Evolutionary conservation across 2,329 filamentous ascomycete species (phyloP), one percentile per base, ranked within the genome.

Genomic region (Ceratocystis papillata): DNA sequence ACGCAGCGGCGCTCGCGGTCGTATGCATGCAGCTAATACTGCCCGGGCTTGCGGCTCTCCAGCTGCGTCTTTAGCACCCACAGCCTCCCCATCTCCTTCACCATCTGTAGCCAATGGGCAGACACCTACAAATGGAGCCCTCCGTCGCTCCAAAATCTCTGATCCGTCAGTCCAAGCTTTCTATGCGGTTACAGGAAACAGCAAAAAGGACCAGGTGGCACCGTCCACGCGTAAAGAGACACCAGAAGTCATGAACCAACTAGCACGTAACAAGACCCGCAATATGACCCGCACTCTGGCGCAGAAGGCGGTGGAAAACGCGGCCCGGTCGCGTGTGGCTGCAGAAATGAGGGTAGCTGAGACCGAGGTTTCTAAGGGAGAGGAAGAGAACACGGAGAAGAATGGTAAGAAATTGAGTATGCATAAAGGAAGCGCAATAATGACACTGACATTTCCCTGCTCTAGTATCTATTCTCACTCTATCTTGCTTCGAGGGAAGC

Each of bases 181-280:
- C 28, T 59, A 59, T 25, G 55, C 55, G 30, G 55, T 59, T 4
- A 59, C 55, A 8, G 55, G 55, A 4, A 59, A 59, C 55, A 59
- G 55, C 55, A 59, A 59, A 25, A 59, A 59, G 55, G 55, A 59
- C 28, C 55, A 59, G 22, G 55, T 59, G 17, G 55, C 55, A 17
- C 55, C 55, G 55, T 59, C 55, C 4, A 59, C 55, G 7, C 55
- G 25, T 3, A 59, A 59, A 30, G 55, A 59, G 28, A 59, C 55
- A 15, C 55, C 55, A 33, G 55, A 59, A n/a, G n/a, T 59, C 28
- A 59, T 59, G 55, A 59, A 59, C 30, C 55, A 59, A 8, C 55
- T 59, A 15, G 55, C 55, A 30, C 55, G 55, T 5, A 59, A 10
- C 55, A 59, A 59, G 55, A 59, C 55, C 12, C 55, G 55, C 17